These are phyloP conservation scores for Xylariales sp. DNA, from an alignment of 2,329 filamentous ascomycete genomes.

Conservation along the genomic window DNA sequence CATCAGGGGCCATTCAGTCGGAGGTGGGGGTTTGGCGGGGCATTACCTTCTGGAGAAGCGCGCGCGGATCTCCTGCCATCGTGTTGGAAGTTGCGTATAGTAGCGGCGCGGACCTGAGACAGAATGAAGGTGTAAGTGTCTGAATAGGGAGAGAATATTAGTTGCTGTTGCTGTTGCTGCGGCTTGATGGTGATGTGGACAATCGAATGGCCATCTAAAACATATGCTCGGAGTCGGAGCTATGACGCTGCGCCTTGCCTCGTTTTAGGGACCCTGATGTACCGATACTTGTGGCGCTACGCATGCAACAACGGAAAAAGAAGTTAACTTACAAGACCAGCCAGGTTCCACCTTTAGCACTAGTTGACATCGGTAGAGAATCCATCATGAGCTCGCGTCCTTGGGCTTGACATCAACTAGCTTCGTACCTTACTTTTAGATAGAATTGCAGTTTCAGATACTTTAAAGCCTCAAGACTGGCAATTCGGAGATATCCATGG, in stretches of 20 bases:
- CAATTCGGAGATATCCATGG: too few relatives aligned
- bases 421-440: too few relatives aligned
- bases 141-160: neutral
- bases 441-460: too few relatives aligned
- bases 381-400: too few relatives aligned
- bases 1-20: constrained; percentile 11
- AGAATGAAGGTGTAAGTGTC: neutral
- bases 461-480: too few relatives aligned
- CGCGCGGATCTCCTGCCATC: constrained; percentile 75
- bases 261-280: too few relatives aligned
- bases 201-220: constrained; percentile 11
- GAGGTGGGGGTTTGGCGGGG: constrained; percentile 20
- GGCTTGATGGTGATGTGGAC: neutral
- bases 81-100: constrained; percentile 16
- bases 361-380: too few relatives aligned
- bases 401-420: too few relatives aligned
- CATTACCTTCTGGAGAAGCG: constrained; percentile 66
- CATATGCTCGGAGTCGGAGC: constrained; percentile 6
- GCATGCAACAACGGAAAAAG: too few relatives aligned
- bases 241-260: constrained; percentile 11
- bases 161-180: neutral
- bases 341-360: too few relatives aligned
- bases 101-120: neutral
- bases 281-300: too few relatives aligned
- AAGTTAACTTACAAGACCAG: neutral